Percentiles rank a stretch among this genome's conserved stretches.
Conservation (phyloP, 306 rosid species). For the Crotalaria pallida region DNA sequence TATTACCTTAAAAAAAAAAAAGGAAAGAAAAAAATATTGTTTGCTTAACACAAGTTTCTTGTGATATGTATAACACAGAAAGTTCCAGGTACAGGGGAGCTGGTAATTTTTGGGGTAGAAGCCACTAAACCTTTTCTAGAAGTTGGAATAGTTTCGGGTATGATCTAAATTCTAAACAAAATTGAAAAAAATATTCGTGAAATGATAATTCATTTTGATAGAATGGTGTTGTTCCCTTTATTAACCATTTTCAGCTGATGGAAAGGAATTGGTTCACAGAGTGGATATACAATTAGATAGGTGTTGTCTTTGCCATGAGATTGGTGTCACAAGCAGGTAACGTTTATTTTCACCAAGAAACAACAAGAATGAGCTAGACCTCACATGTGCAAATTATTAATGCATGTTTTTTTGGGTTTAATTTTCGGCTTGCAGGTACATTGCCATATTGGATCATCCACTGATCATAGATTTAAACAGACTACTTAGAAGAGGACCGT, state of each 20-base stretch:
- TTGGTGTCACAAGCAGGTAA: conserved; percentile 61
- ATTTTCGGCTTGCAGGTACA: conserved; percentile 39
- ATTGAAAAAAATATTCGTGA: neutral
- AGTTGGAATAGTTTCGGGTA: conserved; percentile 71
- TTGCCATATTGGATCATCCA: conserved; percentile 63
- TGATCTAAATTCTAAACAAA: neutral
- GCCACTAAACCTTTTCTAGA: conserved; percentile 48
- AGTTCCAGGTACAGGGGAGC: conserved; percentile 54
- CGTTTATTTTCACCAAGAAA: neutral
- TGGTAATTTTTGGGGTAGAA: conserved; percentile 51
- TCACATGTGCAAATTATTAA: too few species aligned
- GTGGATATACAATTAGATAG: conserved; percentile 51
- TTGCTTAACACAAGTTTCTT: too few species aligned
- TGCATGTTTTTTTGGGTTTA: too few species aligned
- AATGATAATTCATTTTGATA: neutral
- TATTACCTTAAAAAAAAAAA: too few species aligned
- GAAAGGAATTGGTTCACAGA: conserved; percentile 48
- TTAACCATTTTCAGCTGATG: conserved; percentile 45
- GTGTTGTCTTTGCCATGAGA: conserved; percentile 51
- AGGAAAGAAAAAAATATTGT: too few species aligned
- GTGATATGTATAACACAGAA: conserved; percentile 28
- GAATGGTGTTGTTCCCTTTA: neutral
- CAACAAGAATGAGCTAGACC: too few species aligned
- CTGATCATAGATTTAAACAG: conserved; percentile 50
- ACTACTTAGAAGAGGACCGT: conserved; percentile 56